Base-by-base conservation (phyloP, 1,139 yeast genomes). In the Martiniozyma asiatica region DNA sequence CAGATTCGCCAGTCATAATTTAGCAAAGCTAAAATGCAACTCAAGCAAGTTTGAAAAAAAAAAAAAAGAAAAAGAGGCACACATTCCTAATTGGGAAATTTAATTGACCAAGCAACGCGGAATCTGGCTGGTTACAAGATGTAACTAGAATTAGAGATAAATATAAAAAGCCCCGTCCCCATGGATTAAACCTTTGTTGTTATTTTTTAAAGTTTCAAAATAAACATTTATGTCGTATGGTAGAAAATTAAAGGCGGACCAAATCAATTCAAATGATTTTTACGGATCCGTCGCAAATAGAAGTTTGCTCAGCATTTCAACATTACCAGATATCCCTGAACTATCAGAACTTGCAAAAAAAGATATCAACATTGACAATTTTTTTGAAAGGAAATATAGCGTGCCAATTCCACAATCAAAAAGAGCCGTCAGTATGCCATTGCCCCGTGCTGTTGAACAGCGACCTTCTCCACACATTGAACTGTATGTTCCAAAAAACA, bases 61-160 rank as follows among this genome's bases (percentile, higher is more conserved):
- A 14, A 14, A n/a, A 12, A n/a, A n/a, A n/a, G n/a, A n/a, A n/a
- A n/a, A n/a, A n/a, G n/a, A n/a, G n/a, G n/a, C 22, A 27, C 26
- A 22, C 15, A 23, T 24, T 25, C 45, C 48, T 29, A 34, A 42
- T 34, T 26, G 20, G 46, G 49, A 20, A 41, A 34, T 27, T 25
- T 10, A 24, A 25, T 26, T 17, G 36, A 29, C 31, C 33, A 40
- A 43, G 47, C 47, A 45, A 37, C 38, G 22, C 30, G 9, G 11
- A 20, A 19, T 7, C 31, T 29, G 27, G 27, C 18, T 10, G 14
- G 14, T 14, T n/a, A 5, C 14, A 24, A 20, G 12, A 8, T 7
- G 8, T 13, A 11, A 20, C n/a, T n/a, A n/a, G n/a, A n/a, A n/a
- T n/a, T n/a, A n/a, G n/a, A n/a, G n/a, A n/a, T n/a, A n/a, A n/a